Conservation (phyloP, 2,329 filamentous ascomycete genomes). For the Calonectria honghensis region DNA sequence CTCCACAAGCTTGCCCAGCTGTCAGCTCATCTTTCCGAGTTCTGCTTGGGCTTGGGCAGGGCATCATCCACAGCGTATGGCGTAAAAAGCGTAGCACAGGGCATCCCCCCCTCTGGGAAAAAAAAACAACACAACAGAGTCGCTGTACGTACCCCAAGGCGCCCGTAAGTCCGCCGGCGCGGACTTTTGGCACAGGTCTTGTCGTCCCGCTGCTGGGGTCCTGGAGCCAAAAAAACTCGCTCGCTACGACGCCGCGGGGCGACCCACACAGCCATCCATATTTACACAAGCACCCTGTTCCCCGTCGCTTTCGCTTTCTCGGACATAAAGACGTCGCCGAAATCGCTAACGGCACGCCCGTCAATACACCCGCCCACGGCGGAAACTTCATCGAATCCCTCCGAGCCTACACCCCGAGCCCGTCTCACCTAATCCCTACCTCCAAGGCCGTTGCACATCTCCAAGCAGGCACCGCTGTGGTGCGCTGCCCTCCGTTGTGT, state of each 20-base stretch:
- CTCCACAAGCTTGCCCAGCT: conserved; percentile 16
- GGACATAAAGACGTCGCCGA: conserved; percentile 65
- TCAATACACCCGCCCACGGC: conserved; percentile 37
- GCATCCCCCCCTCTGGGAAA: not conserved
- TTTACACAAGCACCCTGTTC: conserved; percentile 43
- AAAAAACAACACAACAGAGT: not conserved
- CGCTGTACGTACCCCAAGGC: conserved; percentile 19
- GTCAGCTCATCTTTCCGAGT: conserved; percentile 38
- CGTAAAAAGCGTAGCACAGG: conserved; percentile 1
- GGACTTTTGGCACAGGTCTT: conserved; percentile 44
- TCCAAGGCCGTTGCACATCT: conserved; percentile 49
- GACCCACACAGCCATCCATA: conserved; percentile 48
- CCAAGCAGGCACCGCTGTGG: not conserved
- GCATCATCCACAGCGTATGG: not conserved
- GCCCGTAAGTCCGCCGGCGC: conserved; percentile 49
- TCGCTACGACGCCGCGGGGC: conserved; percentile 46
- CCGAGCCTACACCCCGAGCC: conserved; percentile 48
- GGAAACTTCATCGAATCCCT: conserved; percentile 52
- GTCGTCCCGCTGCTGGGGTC: conserved; percentile 43
- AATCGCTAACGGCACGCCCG: conserved; percentile 51
- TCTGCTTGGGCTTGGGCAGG: not conserved
- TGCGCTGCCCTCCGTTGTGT: not conserved
- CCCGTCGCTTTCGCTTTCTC: conserved; percentile 57
- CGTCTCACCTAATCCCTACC: conserved; percentile 54
- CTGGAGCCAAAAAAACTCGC: conserved; percentile 30